Base-by-base conservation (phyloP, 164 flowering plant species). In the Litsea cubeba region DNA sequence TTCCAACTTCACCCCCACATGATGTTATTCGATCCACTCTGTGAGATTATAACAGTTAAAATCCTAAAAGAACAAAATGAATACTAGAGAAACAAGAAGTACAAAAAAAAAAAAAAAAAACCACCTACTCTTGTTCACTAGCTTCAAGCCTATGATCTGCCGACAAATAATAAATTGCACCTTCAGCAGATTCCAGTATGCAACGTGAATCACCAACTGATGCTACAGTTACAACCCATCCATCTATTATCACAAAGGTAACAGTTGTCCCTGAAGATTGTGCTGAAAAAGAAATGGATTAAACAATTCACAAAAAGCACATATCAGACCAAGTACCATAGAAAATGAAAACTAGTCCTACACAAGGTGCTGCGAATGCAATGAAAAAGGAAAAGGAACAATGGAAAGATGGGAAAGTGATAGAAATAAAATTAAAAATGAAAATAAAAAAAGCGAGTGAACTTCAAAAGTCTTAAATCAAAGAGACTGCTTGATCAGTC, bases 161-260 rank as follows among this genome's bases (percentile, higher is more conserved):
- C 23, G 98, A 90, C 77, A 95, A 83, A 76, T 85, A 83, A 82
- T 88, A 87, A 65, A 92, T 74, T 54, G 75, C 85, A 64, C 99
- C 98, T 79, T 95, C 99, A 84, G 98, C 91, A 73, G 99, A 85
- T 84, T 95, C 98, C 83, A 95, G 90, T 72, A 90, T 81, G 78
- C 97, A 94, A 50, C 88, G 93, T 32, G 99, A 95, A 85, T 95
- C 99, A 65, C 99, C 99, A 74, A 95, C 99, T 23, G 99, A 95
- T 74, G 95, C 99, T 75, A 93, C 98, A 50, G 97, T 92, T 63
- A 95, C 69, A n/a, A 90, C 85, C 95, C 91, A 92, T 74, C 97
- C 99, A 82, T 95, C 99, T 73, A 95, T 86, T 74, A 95, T 90
- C 28, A 84, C 91, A 81, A 95, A 91, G 60, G 99, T 95, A 63